phyloP scores from a whole-genome alignment of 805 yeast species.

The Ogataea ramenticola region DNA sequence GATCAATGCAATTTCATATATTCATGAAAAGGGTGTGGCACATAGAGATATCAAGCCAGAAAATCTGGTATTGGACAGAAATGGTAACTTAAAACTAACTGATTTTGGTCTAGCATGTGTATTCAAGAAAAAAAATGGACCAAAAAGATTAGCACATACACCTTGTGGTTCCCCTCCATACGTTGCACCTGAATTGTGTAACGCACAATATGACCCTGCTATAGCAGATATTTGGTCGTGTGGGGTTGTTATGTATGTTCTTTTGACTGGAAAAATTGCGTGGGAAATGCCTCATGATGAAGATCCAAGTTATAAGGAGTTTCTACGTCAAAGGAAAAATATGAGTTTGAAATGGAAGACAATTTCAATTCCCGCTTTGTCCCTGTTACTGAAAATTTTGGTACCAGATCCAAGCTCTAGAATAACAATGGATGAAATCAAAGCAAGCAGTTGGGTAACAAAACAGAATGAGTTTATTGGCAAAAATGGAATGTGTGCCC shows the following conservation, averaged over 20 bases:
- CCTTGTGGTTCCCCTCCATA: conserved; percentile 74
- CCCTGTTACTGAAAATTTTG: conserved; percentile 45
- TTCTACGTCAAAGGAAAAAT: conserved; percentile 4
- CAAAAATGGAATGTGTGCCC: conserved; percentile 41
- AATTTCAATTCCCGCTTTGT: conserved; percentile 39
- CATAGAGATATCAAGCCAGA: conserved; percentile 68
- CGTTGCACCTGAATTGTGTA: conserved; percentile 66
- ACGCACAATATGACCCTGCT: conserved; percentile 47
- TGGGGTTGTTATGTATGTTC: conserved; percentile 56
- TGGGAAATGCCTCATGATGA: conserved; percentile 59
- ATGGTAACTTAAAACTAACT: conserved; percentile 64
- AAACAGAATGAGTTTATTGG: conserved; percentile 36
- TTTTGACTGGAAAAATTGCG: conserved; percentile 60
- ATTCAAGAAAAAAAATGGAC: conserved; percentile 41
- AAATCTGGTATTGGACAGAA: conserved; percentile 52
- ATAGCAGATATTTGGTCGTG: conserved; percentile 63
- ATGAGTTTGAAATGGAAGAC: conserved; percentile 34
- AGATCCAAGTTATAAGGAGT: conserved; percentile 41
- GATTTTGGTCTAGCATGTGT: conserved; percentile 73
- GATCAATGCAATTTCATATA: conserved; percentile 48
- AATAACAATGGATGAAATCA: conserved; percentile 31
- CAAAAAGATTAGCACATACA: conserved; percentile 37
- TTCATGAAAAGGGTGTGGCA: conserved; percentile 60
- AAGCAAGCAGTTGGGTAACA: conserved; percentile 50
- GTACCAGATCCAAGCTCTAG: conserved; percentile 42